Evolutionary conservation across 768 basidiomycete genomes (phyloP), one percentile per base, ranked within the genome.

Genomic region (Termitomyces sp.): DNA sequence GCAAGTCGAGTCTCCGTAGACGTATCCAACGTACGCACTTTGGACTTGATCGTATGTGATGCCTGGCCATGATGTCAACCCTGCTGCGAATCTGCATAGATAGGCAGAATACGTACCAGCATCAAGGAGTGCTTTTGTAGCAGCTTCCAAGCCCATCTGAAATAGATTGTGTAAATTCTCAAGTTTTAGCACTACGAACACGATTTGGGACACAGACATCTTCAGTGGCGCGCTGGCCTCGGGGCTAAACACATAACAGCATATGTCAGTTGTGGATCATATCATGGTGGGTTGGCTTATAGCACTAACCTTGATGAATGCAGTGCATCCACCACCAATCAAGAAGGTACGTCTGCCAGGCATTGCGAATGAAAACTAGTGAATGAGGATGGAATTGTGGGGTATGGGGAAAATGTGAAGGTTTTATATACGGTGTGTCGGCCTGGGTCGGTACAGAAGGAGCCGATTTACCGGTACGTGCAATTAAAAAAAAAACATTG

Each of bases 61-160:
- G n/a, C 91, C 90, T 88, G 58, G 30, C 3, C 1, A 32, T 14
- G 19, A 21, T 8, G 7, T 19, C 11, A 34, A 38, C 60, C 26
- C 21, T 9, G 14, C 35, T 28, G 9, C 15, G 4, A 8, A n/a
- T 24, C 38, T 38, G 26, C 17, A 6, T 32, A n/a, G 21, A 1
- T 9, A 37, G 28, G 26, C 19, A 28, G 51, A 10, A 50, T 53
- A 70, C 66, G 48, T 49, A 84, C 87, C 88, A 60, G 91, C 90
- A 62, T 94, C 92, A 15, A 93, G 79, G 22, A 93, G 76, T 0
- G 92, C 91, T 62, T 94, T 93, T 1, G 89, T 90, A 1, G 88
- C 81, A 1, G 92, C 92, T 68, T 93, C 92, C 42, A 93, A 73
- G 5, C 90, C 90, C 87, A 93, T 91, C 87, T 90, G 63, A 38